These are phyloP conservation scores for Sporothrix pallida DNA, from an alignment of 2,329 filamentous ascomycete species.

Conservation along the genomic window DNA sequence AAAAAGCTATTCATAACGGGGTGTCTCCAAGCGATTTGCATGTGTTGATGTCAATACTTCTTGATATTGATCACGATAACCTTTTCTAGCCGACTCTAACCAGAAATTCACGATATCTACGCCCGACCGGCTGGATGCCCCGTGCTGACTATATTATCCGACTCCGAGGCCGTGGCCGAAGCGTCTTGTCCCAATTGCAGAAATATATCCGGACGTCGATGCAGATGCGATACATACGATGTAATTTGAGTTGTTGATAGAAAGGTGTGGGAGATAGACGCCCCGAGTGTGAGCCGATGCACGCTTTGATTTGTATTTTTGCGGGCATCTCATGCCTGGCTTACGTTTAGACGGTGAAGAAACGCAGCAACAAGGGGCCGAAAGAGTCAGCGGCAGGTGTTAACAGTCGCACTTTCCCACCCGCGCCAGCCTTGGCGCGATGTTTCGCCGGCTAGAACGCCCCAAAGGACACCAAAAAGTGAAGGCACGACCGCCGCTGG, in stretches of 20 bases:
- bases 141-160: background rate
- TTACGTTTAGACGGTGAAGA: background rate
- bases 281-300: background rate
- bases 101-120: no score
- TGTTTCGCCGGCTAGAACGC: background rate
- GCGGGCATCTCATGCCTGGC: background rate
- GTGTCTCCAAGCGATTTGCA: background rate
- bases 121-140: background rate
- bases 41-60: no score
- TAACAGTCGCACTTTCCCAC: slow-evolving; percentile 8
- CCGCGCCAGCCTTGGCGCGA: background rate
- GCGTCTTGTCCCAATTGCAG: no score
- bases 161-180: background rate
- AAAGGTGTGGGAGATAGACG: background rate
- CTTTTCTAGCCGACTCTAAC: no score
- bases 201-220: background rate
- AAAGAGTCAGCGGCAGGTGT: background rate
- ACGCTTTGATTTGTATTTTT: background rate
- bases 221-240: background rate
- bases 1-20: slow-evolving; percentile 20
- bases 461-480: background rate
- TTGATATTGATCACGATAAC: no score
- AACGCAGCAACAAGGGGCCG: background rate
- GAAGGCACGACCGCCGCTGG: background rate
- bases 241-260: background rate